These are phyloP conservation scores for Aspergillus felis DNA, from an alignment of 2,329 filamentous ascomycete genomes.

Conservation along the genomic window DNA sequence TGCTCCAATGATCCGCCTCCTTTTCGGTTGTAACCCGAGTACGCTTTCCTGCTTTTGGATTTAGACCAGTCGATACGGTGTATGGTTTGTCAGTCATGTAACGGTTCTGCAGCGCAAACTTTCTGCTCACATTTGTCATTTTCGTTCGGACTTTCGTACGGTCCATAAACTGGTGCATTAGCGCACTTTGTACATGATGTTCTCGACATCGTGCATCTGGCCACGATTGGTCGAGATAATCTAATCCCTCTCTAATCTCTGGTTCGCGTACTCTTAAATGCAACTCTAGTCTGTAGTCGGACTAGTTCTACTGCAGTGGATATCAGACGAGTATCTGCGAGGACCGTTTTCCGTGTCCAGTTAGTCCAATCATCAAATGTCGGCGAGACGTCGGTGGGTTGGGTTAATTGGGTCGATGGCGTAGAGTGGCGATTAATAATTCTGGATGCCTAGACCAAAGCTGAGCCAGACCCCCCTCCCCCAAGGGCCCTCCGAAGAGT, in stretches of 20 bases:
- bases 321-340: neutral
- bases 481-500: no score
- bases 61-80: neutral
- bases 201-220: no score
- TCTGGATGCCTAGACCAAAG: neutral
- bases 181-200: neutral
- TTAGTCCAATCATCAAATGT: no score
- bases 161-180: neutral
- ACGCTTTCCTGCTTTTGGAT: conserved; percentile 1
- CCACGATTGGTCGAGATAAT: no score
- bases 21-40: neutral
- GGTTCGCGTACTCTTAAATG: neutral
- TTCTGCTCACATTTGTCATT: neutral
- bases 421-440: neutral
- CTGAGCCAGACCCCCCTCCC: no score
- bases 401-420: neutral
- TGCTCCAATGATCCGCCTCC: conserved; percentile 46
- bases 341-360: no score
- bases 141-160: neutral
- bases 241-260: no score
- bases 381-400: neutral
- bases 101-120: neutral
- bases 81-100: neutral
- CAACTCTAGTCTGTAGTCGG: neutral
- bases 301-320: neutral